Percentiles rank a stretch among this genome's conserved stretches.
phyloP scores from a whole-genome alignment of 2,329 filamentous ascomycete species.

The Elsinoe perseae region DNA sequence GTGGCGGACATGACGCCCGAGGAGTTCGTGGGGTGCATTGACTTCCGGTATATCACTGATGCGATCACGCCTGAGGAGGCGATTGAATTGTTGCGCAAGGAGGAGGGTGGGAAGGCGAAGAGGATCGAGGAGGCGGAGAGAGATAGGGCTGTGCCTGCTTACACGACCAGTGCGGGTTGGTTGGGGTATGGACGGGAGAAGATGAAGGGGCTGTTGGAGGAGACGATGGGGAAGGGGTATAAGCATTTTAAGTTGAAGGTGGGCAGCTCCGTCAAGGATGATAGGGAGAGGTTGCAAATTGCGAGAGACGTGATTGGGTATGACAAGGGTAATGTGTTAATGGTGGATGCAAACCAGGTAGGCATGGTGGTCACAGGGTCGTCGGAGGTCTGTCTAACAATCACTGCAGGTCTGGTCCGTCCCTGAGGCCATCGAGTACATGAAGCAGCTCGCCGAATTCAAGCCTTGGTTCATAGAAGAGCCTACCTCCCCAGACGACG shows the following conservation, averaged over 20 bases:
- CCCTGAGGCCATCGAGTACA: conserved; percentile 79
- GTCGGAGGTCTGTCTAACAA: background rate
- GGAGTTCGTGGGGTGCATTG: conserved; percentile 79
- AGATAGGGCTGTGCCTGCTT: conserved; percentile 73
- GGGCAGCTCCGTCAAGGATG: conserved; percentile 62
- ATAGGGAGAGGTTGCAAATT: conserved; percentile 62
- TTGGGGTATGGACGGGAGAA: conserved; percentile 84
- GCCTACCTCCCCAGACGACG: conserved; percentile 82
- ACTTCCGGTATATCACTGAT: conserved; percentile 92
- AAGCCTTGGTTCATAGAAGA: conserved; percentile 94
- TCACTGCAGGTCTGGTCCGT: conserved; percentile 64
- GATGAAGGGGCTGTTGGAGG: conserved; percentile 65
- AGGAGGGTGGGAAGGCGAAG: conserved; percentile 59
- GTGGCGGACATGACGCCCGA: conserved; percentile 85
- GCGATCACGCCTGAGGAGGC: conserved; percentile 84
- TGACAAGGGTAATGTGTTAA: conserved; percentile 74
- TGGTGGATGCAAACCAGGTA: conserved; percentile 88
- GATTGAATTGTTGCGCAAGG: conserved; percentile 58
- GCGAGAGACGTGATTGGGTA: conserved; percentile 74
- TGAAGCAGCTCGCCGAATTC: conserved; percentile 73
- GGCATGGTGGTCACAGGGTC: conserved; percentile 13
- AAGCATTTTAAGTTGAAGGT: conserved; percentile 89
- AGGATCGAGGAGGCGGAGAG: conserved; percentile 66
- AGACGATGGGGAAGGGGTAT: conserved; percentile 71
- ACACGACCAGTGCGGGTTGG: conserved; percentile 87